Base-by-base conservation (phyloP, 164 flowering plant species). In the Stephania yunnanensis region DNA sequence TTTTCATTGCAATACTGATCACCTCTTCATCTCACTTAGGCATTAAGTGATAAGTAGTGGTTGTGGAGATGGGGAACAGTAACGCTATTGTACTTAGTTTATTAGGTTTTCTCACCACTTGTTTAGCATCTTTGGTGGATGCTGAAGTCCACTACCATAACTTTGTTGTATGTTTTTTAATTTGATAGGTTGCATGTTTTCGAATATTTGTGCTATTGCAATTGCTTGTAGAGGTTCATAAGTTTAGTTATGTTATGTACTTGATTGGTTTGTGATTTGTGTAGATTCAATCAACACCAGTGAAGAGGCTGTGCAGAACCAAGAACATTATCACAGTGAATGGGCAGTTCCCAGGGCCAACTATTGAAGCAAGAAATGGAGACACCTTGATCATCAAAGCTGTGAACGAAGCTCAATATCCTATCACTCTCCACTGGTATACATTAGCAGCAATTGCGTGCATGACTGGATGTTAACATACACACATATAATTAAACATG, bases 281-380 rank as follows among this genome's bases (percentile, higher is more conserved):
- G 45, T 63, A 93, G 98, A 75, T 93, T 75, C 94, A 90, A 92
- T 87, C 87, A 76, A 92, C 88, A 20, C 82, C 86, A 78, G 92
- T 94, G 90, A 92, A 91, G 92, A 92, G 97, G 91, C 90, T 94
- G 90, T 94, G 97, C 93, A 92, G 86, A 9, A 85, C 93, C 68
- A 87, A 80, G 48, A 87, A 80, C 77, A 72, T 80, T 48, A 89
- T 94, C 50, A 92, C 97, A 9, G 97, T 94, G n/a, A 94, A 94
- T 50, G 98, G 97, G 55, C 91, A 88, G 82, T 85, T 74, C 65
- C 98, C 97, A 0, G 97, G 97, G 0, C 97, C 97, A n/a, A 90
- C 97, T 10, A 68, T 94, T 81, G 93, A 89, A 75, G 87, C 87
- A 0, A 82, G 83, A 74, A 87, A 91, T 71, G 98, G 98, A 6